Conservation (phyloP, 75 land plant genomes). For the Cryptomeria japonica region DNA sequence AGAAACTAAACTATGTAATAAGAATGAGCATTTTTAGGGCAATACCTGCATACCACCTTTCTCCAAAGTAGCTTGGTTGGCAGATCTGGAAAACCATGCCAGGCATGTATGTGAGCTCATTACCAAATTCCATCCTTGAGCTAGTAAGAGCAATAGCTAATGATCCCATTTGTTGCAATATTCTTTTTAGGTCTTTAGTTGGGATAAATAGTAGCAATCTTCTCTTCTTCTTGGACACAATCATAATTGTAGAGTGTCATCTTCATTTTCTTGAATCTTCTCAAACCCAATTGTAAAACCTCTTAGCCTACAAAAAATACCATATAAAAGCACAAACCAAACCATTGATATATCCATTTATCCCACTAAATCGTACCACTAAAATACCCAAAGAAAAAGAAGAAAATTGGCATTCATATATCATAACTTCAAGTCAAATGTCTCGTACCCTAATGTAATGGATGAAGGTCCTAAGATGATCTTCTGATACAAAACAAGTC, state of each 20-base stretch:
- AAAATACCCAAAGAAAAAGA: background rate
- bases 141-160: conserved; percentile 73
- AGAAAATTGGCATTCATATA: background rate
- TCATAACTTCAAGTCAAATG: background rate
- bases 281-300: background rate
- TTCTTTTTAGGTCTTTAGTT: conserved; percentile 40
- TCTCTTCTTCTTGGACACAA: conserved; percentile 66
- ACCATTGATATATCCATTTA: background rate
- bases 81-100: conserved; percentile 77
- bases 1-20: background rate
- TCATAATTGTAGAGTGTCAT: conserved; percentile 21
- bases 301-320: too few species aligned
- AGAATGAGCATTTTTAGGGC: background rate
- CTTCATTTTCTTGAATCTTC: conserved; percentile 32
- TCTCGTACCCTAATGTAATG: background rate
- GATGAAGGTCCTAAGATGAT: background rate
- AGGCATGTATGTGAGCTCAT: conserved; percentile 63
- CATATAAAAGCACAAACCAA: background rate
- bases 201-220: conserved; percentile 68
- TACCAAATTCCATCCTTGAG: conserved; percentile 57
- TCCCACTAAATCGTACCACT: background rate
- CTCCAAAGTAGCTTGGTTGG: conserved; percentile 61
- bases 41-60: conserved; percentile 82
- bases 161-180: conserved; percentile 81
- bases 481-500: conserved; percentile 31